phyloP scores from a whole-genome alignment of 306 rosid genomes.

The Malus sylvestris region DNA sequence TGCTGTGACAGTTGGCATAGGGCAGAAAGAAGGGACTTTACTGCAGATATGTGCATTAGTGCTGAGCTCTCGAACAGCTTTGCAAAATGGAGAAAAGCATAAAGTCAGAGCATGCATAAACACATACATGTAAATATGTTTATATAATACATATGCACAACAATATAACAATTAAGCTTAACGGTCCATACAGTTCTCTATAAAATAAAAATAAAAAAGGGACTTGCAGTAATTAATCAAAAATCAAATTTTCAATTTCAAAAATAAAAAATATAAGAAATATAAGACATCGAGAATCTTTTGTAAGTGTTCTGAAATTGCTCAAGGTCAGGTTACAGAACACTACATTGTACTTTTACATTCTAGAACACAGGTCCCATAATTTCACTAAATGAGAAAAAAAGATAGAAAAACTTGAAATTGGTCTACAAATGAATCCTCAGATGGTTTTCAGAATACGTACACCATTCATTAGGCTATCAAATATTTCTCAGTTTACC shows the following conservation, averaged over 20 bases:
- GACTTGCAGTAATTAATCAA: not conserved
- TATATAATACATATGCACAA: not conserved
- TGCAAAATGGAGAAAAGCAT: conserved; percentile 25
- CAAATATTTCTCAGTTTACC: conserved; percentile 40
- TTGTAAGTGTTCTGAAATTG: not conserved
- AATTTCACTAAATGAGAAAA: not conserved
- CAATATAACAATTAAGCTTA: not conserved
- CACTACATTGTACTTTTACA: not conserved
- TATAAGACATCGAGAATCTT: not conserved
- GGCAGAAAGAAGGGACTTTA: conserved; percentile 88
- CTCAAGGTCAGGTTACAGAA: not conserved
- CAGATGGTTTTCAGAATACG: conserved; percentile 11
- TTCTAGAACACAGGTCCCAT: not conserved
- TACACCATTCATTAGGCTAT: conserved; percentile 1
- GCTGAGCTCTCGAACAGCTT: conserved; percentile 98
- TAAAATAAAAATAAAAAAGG: not conserved
- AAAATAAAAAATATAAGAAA: not conserved
- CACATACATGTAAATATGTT: not conserved
- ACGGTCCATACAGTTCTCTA: not conserved
- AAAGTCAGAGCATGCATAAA: conserved; percentile 27
- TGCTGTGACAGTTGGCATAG: conserved; percentile 86
- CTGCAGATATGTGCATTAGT: conserved; percentile 81
- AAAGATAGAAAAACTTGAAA: not conserved
- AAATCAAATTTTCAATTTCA: not conserved
- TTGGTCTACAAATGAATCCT: not conserved